Evolutionary conservation across 768 basidiomycete species (phyloP), one percentile per base, ranked within the genome.

Genomic region (Lactarius vividus): DNA sequence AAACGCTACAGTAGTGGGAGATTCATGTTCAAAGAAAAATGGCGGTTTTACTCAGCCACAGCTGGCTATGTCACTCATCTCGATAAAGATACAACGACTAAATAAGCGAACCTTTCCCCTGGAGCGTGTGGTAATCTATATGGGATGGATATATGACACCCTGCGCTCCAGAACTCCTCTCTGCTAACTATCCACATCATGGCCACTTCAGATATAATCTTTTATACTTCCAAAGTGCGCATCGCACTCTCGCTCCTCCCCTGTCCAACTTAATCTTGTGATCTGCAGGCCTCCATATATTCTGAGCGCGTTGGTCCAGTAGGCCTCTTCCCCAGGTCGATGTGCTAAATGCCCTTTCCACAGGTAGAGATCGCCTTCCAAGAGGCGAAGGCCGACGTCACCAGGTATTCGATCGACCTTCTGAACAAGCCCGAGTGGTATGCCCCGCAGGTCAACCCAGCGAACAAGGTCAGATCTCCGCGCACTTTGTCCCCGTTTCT

Each of bases 341-440:
- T 23, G 6, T 20, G 23, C 58, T 54, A 56, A 67, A 37, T 56
- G 46, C 13, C 20, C 8, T 33, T 33, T 58, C 28, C 10, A 39
- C 64, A 88, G 83, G 80, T 81, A 26, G 83, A 86, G 61, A 75
- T 89, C 20, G 84, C 86, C 1, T 80, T 88, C 39, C 76, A 79
- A 33, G 88, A 88, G 67, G 79, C 81, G 4, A 79, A 80, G 1
- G 78, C 82, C 0, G 71, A 79, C 1, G 84, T 78, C 70, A 81
- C 78, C 39, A 74, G 79, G 26, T 85, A 78, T 65, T 79, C 85
- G 67, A 81, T 89, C 46, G 83, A 88, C 69, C 74, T 89, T n/a
- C 53, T 66, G 66, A 83, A 85, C 75, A 89, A 88, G 75, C 88
- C 88, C 0, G 83, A 80, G 57, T 88, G 87, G 87, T 88, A 85